Base-by-base conservation (phyloP, 1,139 yeast species). In the Saccharomyces hybrid region DNA sequence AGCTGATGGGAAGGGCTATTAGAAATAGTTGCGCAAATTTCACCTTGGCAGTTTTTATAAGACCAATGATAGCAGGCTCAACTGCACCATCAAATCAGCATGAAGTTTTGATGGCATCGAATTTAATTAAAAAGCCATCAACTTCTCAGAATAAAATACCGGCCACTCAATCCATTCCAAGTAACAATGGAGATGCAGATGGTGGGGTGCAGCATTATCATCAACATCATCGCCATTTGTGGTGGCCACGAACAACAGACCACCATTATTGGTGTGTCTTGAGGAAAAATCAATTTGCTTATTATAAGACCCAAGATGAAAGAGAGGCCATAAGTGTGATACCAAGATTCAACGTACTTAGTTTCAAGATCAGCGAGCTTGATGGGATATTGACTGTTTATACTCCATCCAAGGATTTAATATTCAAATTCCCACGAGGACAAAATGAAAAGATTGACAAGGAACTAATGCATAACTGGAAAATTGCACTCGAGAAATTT, bases 251-350 rank as follows among this genome's bases (percentile, higher is more conserved):
- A 3, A 46, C 49, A 44, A 46, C 42, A 16, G 55, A 52, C 26
- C 56, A 54, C 19, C 46, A 48, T 29, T 62, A 57, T 46, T 83
- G 88, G 88, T 79, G 81, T 58, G 84, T 81, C 2, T 70, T 83
- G n/a, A 70, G 88, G 44, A 72, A 73, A 19, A 73, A 77, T 51
- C 86, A 81, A 62, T 70, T 83, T 42, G 74, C 82, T 14, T 81
- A 79, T 65, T 83, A 83, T 65, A 81, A 81, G 62, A 84, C 82
- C 61, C 74, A 77, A 14, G 70, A 75, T 44, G 88, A 83, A 62
- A 77, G 81, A 64, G 80, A 81, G 63, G 82, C 86, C 0, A 71
- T 75, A 48, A 74, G 71, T 51, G 83, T 83, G 9, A 72, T 81
- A 19, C 70, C 70, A 5, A 62, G 70, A 6, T 65, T 66, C 28